Evolutionary conservation across 257 asterid genomes (phyloP).

Genomic region (Solanum paucissectum): DNA sequence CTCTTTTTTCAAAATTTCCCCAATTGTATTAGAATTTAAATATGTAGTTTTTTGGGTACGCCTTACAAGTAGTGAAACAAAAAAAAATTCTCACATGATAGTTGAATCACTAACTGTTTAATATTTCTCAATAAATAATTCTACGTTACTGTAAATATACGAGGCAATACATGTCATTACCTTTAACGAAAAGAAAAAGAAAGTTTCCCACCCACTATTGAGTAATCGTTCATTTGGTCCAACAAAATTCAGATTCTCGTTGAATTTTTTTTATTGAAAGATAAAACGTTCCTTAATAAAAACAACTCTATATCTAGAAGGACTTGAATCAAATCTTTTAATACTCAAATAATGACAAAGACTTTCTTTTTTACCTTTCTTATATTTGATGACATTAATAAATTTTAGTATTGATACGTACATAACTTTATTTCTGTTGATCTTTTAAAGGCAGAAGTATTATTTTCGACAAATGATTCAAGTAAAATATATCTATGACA

Average conservation of each 20-base stretch:
- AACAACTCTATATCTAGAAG: no score
- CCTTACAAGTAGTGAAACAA: background rate
- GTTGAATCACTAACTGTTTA: background rate
- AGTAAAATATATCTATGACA: background rate
- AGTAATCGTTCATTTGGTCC: no score
- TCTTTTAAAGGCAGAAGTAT: no score
- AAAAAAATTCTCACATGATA: background rate
- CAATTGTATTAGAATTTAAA: background rate
- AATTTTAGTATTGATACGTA: no score
- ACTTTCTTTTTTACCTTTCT: background rate
- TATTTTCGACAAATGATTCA: no score
- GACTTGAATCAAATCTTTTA: background rate
- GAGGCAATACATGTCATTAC: background rate
- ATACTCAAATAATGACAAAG: background rate
- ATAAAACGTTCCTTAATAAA: no score
- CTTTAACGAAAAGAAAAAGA: no score
- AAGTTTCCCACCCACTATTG: no score
- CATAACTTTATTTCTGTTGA: no score
- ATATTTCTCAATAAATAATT: background rate
- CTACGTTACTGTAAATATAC: background rate
- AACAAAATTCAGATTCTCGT: fast-evolving
- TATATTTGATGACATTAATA: no score
- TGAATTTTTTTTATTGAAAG: no score
- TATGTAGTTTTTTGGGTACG: background rate
- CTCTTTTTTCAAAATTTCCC: background rate